phyloP scores from a whole-genome alignment of 176 grass and related monocot species.

The Cymbopogon citratus region DNA sequence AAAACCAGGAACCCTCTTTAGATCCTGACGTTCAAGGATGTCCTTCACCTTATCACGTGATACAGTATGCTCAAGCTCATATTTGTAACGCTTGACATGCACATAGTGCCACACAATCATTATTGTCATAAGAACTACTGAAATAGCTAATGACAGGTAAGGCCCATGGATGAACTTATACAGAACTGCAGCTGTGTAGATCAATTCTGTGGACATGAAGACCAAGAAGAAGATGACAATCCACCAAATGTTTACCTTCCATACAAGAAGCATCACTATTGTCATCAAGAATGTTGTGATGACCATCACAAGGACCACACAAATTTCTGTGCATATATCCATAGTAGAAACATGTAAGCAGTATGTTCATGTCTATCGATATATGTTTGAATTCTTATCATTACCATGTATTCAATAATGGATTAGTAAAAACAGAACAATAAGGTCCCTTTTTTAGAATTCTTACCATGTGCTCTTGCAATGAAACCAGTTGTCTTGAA shows the following conservation, averaged over 20 bases:
- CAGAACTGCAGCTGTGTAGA: conserved; percentile 57
- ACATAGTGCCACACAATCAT: conserved; percentile 88
- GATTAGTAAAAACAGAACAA: not conserved
- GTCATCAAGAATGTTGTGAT: conserved; percentile 57
- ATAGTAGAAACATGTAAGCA: not conserved
- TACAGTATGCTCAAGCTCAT: conserved; percentile 45
- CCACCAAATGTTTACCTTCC: conserved; percentile 51
- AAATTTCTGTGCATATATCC: conserved; percentile 39
- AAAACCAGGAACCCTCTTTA: conserved; percentile 49
- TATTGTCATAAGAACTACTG: conserved; percentile 35
- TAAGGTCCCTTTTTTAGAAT: not conserved
- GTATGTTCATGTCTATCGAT: not conserved
- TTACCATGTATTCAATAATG: not conserved
- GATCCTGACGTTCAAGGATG: not conserved
- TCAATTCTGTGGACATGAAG: conserved; percentile 44
- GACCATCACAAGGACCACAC: conserved; percentile 61
- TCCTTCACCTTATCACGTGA: conserved; percentile 25
- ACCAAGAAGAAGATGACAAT: conserved; percentile 44
- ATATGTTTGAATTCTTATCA: not conserved
- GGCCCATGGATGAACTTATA: conserved; percentile 62
- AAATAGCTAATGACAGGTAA: conserved; percentile 46
- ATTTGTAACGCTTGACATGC: conserved; percentile 56
- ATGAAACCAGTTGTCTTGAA: conserved; percentile 57
- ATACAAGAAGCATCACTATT: conserved; percentile 61
- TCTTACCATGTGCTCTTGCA: conserved; percentile 66